Percentiles rank a stretch among this genome's conserved stretches.
Conservation (phyloP, 208 protist genomes). For the Acanthamoeba castellanii region DNA sequence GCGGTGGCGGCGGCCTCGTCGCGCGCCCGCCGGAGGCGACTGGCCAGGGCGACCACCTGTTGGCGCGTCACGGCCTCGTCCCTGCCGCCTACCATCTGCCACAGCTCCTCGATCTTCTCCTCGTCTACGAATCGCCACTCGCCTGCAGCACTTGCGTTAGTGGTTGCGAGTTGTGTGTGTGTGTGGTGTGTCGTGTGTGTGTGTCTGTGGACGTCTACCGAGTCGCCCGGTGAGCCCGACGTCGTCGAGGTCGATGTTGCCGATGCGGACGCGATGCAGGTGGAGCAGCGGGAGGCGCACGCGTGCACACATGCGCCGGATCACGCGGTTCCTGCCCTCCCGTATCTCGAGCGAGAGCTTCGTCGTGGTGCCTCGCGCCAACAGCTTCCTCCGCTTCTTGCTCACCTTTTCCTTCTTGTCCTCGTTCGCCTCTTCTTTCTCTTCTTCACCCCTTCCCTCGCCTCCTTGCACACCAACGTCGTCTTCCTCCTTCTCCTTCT, state of each 20-base stretch:
- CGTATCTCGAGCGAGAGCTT: neutral
- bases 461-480: neutral
- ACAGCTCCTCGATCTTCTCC: neutral
- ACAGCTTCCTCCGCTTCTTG: neutral
- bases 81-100: neutral
- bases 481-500: neutral
- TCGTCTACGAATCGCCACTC: neutral
- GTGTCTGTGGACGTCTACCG: too few species aligned
- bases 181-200: too few species aligned
- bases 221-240: neutral
- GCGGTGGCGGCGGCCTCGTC: neutral
- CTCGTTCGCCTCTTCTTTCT: neutral
- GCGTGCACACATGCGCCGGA: conserved; percentile 7
- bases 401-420: neutral
- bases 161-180: too few species aligned
- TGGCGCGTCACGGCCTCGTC: neutral
- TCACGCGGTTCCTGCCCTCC: conserved; percentile 14
- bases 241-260: neutral
- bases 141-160: neutral
- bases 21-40: neutral
- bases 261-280: neutral
- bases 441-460: too few species aligned
- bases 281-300: conserved; percentile 29
- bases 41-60: neutral
- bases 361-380: neutral